Conservation (phyloP, 768 basidiomycete genomes). For the Pleurotus cornucopiae region DNA sequence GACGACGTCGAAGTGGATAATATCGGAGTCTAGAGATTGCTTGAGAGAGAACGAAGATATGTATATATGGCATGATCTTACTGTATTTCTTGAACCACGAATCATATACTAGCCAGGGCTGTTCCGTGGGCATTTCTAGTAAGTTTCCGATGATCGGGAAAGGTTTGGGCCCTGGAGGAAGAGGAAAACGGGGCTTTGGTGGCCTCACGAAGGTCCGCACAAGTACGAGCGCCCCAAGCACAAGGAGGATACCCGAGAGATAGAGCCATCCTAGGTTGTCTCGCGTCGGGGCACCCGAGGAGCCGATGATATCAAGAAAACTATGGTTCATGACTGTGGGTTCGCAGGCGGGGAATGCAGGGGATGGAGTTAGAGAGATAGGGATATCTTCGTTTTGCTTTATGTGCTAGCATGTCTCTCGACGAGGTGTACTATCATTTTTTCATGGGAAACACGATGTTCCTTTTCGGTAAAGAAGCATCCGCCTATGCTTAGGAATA, state of each 20-base stretch:
- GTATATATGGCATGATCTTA: constrained; percentile 10
- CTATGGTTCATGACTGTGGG: not conserved
- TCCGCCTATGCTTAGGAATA: no score
- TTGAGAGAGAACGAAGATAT: not conserved
- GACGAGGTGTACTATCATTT: not conserved
- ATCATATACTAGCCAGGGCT: constrained; percentile 27
- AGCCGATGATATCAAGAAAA: not conserved
- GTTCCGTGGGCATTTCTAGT: constrained; percentile 26
- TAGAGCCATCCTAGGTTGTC: not conserved
- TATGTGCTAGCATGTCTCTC: no score
- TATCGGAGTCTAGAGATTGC: constrained; percentile 16
- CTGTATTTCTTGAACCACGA: constrained; percentile 32
- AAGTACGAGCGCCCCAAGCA: not conserved
- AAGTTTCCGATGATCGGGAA: constrained; percentile 34
- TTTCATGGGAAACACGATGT: not conserved
- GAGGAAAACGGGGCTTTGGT: constrained; percentile 4
- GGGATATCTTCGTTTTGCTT: no score
- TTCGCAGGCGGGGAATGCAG: no score
- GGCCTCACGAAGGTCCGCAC: not conserved
- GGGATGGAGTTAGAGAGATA: no score
- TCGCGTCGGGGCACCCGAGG: not conserved
- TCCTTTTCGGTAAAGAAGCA: not conserved
- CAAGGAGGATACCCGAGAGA: not conserved
- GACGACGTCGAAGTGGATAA: constrained; percentile 18
- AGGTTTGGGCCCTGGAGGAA: constrained; percentile 32